Evolutionary conservation across 2,329 filamentous ascomycete genomes (phyloP), one percentile per base, ranked within the genome.

Genomic region (Sporothrix humicola): DNA sequence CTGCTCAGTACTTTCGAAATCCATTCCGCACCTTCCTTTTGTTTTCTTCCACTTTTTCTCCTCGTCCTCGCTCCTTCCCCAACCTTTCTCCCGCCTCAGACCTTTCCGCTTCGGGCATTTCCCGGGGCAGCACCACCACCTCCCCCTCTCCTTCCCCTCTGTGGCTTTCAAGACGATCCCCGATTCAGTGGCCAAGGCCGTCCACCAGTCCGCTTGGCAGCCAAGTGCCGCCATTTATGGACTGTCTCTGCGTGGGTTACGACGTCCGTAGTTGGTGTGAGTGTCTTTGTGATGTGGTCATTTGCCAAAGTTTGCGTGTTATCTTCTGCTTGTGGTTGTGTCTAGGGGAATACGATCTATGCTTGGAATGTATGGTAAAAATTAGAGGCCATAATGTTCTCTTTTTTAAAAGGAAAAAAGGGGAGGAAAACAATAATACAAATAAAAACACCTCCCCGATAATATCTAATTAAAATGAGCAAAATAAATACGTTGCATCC

Each of bases 131-230:
- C 59, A 17, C 37, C 23, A 37, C 65, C 23, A 68, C 65, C 15
- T n/a, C 20, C n/a, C 46, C 46, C 65, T 68, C 46, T 63, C 15
- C 23, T 68, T n/a, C 65, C 48, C 48, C 48, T 37, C 65, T 54
- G 9, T 2, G 1, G 46, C 13, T 54, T 26, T 20, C 17, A 9
- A 12, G 48, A 26, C 66, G 26, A 54, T 69, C 48, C 66, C 66
- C 48, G 26, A 69, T 69, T 7, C 20, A 69, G 66, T 69, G 66
- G 46, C 66, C 46, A 69, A 42, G 66, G 46, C 66, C 48, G 48
- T 31, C 20, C 48, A 23, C 7, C 20, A 68, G 17, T 31, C 17
- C 48, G 10, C 66, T 69, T 44, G 26, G 20, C 46, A 69, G 26
- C n/a, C 46, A 52, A 68, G 46, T 37, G 46, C 65, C 63, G 23